These are phyloP conservation scores for Solanum sparsipilum DNA, from an alignment of 257 asterid species.

Conservation along the genomic window DNA sequence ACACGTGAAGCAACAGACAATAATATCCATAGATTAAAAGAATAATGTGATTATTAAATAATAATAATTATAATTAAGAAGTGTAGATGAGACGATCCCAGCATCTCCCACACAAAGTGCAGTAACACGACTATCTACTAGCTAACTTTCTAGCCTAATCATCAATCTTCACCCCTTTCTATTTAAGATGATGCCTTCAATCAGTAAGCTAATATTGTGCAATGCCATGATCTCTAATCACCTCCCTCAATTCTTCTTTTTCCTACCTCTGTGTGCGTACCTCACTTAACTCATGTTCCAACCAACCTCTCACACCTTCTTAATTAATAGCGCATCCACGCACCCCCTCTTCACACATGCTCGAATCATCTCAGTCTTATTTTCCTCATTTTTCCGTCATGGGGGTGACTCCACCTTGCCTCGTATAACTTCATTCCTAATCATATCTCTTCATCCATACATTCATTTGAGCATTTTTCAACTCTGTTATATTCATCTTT, in stretches of 20 bases:
- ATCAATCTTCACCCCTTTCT: background rate
- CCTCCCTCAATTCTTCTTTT: background rate
- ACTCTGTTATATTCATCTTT: background rate
- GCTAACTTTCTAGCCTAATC: background rate
- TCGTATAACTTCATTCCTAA: background rate
- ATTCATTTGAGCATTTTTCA: background rate
- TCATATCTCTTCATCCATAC: background rate
- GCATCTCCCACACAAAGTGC: background rate
- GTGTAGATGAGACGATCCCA: background rate
- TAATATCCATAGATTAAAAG: too few species aligned
- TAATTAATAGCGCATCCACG: background rate
- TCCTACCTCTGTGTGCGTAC: too few species aligned
- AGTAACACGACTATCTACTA: too few species aligned
- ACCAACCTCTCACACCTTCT: background rate
- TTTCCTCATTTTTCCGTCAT: background rate
- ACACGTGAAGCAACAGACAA: too few species aligned
- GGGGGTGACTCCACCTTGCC: background rate
- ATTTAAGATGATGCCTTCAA: background rate
- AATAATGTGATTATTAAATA: too few species aligned
- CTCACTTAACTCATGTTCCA: background rate
- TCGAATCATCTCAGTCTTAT: background rate
- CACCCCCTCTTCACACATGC: background rate
- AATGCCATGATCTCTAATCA: background rate
- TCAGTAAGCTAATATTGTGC: background rate
- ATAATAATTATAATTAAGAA: background rate